Evolutionary conservation across 1,139 yeast species (phyloP).

Genomic region (Hemisphaericaspora xylanilytica): DNA sequence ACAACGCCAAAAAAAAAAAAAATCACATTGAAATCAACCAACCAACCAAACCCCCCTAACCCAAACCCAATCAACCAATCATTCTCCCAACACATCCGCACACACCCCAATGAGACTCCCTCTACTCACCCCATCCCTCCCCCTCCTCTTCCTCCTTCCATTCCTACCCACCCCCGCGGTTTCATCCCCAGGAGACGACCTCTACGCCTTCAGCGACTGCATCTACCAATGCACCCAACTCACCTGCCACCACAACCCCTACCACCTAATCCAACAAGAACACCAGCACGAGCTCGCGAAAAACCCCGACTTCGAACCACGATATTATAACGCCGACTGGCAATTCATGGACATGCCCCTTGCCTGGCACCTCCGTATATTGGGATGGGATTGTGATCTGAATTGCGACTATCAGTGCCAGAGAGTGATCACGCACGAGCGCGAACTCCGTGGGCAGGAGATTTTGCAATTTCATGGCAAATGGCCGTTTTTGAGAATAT

Average conservation of each 20-base stretch:
- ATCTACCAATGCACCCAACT: constrained; percentile 54
- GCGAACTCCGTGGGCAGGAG: constrained; percentile 45
- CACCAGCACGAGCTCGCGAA: constrained; percentile 6
- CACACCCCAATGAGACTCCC: background rate
- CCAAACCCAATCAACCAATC: too few relatives aligned
- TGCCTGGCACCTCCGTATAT: constrained; percentile 40
- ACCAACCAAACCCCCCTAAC: too few relatives aligned
- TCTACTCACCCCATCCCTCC: background rate
- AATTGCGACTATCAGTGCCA: constrained; percentile 95
- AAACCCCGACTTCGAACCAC: constrained; percentile 17
- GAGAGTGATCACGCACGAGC: constrained; percentile 57
- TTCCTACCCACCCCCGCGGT: background rate
- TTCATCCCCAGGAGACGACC: constrained; percentile 77
- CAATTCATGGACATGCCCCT: constrained; percentile 37
- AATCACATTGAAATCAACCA: too few relatives aligned
- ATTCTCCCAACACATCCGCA: background rate
- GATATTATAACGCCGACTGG: constrained; percentile 32
- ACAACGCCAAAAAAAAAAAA: too few relatives aligned
- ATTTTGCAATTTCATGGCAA: constrained; percentile 91
- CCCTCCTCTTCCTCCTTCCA: too few relatives aligned
- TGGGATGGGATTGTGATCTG: constrained; percentile 76
- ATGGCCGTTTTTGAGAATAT: constrained; percentile 83
- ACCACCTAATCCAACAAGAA: constrained; percentile 29
- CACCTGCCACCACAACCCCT: constrained; percentile 36
- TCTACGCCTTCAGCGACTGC: constrained; percentile 69